Evolutionary conservation across 2,329 filamentous ascomycete genomes (phyloP).

Genomic region (Botrytis hyacinthi): DNA sequence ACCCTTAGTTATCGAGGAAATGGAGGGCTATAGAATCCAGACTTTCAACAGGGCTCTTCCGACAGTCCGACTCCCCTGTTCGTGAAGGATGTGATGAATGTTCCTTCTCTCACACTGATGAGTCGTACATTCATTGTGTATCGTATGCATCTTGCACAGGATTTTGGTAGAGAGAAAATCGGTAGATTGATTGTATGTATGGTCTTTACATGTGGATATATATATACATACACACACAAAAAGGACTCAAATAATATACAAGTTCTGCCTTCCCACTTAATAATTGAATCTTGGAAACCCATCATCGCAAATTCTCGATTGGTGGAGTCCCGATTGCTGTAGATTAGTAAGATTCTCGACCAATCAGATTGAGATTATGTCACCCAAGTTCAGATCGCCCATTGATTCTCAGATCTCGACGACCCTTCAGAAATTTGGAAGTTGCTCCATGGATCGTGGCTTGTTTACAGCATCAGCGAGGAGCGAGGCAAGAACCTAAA

Average conservation of each 20-base stretch:
- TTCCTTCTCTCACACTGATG: too few species aligned
- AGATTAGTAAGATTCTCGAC: not conserved
- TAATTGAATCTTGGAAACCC: too few species aligned
- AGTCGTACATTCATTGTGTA: too few species aligned
- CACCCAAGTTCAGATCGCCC: not conserved
- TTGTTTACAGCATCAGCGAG: not conserved
- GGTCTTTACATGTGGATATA: not conserved
- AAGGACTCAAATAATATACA: too few species aligned
- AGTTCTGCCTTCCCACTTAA: too few species aligned
- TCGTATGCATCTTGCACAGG: too few species aligned
- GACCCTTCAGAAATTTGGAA: not conserved
- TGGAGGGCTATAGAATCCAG: not conserved
- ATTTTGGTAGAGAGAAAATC: not conserved
- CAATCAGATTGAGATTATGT: not conserved
- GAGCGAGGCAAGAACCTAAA: not conserved
- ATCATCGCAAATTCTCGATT: not conserved
- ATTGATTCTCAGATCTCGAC: constrained; percentile 16
- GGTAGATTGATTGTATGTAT: not conserved
- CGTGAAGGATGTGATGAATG: not conserved
- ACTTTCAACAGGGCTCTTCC: not conserved
- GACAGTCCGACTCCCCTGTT: not conserved
- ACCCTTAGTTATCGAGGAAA: not conserved
- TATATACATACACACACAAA: too few species aligned
- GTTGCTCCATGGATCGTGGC: not conserved
- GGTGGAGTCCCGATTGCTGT: not conserved